Evolutionary conservation across 2,329 filamentous ascomycete species (phyloP).

Genomic region (Huntiella savannae): DNA sequence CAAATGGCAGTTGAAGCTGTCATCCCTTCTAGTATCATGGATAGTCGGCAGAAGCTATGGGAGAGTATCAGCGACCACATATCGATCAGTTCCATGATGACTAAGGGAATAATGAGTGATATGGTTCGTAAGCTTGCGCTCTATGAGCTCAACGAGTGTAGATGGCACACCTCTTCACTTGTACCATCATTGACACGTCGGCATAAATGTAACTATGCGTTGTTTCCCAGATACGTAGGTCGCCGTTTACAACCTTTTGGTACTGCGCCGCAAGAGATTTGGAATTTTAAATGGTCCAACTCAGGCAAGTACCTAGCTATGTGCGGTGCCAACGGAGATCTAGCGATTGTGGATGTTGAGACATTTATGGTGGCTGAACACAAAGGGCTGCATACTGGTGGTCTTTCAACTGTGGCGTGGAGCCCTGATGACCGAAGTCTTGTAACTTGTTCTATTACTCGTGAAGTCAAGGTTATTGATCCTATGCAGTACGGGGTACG

Average conservation of each 20-base stretch:
- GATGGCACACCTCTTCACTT: constrained; percentile 67
- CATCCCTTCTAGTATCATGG: constrained; percentile 16
- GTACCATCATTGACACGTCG: constrained; percentile 78
- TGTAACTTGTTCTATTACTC: constrained; percentile 64
- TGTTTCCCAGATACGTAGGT: constrained; percentile 58
- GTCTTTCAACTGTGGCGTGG: constrained; percentile 71
- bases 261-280: constrained; percentile 63
- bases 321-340: constrained; percentile 53
- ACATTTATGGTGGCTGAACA: constrained; percentile 44
- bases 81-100: constrained; percentile 91
- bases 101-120: constrained; percentile 67
- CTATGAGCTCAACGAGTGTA: constrained; percentile 61
- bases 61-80: constrained; percentile 47
- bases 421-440: constrained; percentile 79
- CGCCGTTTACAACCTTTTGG: constrained; percentile 16
- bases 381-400: constrained; percentile 45
- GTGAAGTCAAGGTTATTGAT: constrained; percentile 43
- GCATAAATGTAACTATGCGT: constrained; percentile 59
- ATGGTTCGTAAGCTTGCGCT: constrained; percentile 71
- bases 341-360: constrained; percentile 65
- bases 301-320: constrained; percentile 69
- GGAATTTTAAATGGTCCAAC: constrained; percentile 80
- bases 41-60: constrained; percentile 57
- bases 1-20: no score
- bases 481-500: not conserved